phyloP scores from a whole-genome alignment of 2,329 filamentous ascomycete species.

The Drechmeria coniospora region DNA sequence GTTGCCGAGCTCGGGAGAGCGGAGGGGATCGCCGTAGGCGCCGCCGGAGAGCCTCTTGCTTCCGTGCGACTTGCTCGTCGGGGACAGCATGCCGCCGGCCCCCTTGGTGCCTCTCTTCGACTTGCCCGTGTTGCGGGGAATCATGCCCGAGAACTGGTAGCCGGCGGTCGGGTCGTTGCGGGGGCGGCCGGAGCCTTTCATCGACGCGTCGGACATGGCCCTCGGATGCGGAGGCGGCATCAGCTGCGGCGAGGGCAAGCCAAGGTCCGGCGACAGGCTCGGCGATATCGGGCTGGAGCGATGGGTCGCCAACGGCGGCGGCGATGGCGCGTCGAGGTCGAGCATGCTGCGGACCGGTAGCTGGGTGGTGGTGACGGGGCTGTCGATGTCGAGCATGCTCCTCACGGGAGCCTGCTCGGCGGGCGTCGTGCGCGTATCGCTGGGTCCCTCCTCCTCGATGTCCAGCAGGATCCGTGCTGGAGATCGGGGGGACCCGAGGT shows the following conservation, averaged over 20 bases:
- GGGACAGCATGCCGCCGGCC: too few species aligned
- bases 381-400: constrained; percentile 49
- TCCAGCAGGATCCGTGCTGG: constrained; percentile 56
- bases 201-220: constrained; percentile 39
- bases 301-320: constrained; percentile 12
- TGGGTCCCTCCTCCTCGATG: constrained; percentile 25
- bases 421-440: constrained; percentile 11
- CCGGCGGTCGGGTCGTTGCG: constrained; percentile 30
- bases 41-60: constrained; percentile 17
- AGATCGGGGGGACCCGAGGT: constrained; percentile 41
- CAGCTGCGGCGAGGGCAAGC: constrained; percentile 9
- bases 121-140: constrained; percentile 34
- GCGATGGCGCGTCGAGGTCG: constrained; percentile 26
- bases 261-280: constrained; percentile 6
- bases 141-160: constrained; percentile 47
- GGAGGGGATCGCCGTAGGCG: constrained; percentile 37
- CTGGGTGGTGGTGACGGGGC: constrained; percentile 21
- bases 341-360: constrained; percentile 36
- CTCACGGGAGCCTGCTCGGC: constrained; percentile 40
- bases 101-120: too few species aligned
- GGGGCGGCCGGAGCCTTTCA: too few species aligned
- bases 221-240: constrained; percentile 22
- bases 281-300: constrained; percentile 20
- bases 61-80: too few species aligned
- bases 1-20: constrained; percentile 32